phyloP scores from a whole-genome alignment of 1,284 basidiomycete genomes.

The Rhodotorula sp. region DNA sequence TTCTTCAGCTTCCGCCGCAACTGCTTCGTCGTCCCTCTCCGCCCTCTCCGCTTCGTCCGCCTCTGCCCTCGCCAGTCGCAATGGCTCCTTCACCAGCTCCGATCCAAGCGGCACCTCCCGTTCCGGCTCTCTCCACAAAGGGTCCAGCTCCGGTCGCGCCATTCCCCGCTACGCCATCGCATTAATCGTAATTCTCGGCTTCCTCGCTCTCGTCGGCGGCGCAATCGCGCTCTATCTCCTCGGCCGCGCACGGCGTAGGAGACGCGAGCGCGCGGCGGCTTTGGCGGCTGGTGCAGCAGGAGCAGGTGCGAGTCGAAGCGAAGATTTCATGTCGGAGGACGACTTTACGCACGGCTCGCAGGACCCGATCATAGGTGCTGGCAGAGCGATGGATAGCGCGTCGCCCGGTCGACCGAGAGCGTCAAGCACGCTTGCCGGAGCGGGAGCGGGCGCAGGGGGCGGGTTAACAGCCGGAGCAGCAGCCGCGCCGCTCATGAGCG shows the following conservation, averaged over 20 bases:
- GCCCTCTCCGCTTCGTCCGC: neutral
- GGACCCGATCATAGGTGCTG: conserved; percentile 29
- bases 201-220: conserved; percentile 68
- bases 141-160: conserved; percentile 45
- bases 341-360: conserved; percentile 7
- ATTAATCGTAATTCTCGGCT: conserved; percentile 74
- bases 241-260: conserved; percentile 61
- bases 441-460: conserved; percentile 54
- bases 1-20: conserved; percentile 43
- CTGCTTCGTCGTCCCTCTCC: conserved; percentile 30
- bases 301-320: conserved; percentile 19
- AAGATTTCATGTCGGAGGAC: neutral
- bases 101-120: no score
- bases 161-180: conserved; percentile 87
- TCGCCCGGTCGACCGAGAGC: conserved; percentile 4
- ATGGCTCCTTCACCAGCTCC: neutral
- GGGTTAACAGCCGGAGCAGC: conserved; percentile 62
- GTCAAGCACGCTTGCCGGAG: conserved; percentile 3
- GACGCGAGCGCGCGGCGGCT: conserved; percentile 52
- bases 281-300: conserved; percentile 56
- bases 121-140: conserved; percentile 51
- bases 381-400: conserved; percentile 28
- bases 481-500: neutral
- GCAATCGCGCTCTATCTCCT: conserved; percentile 66
- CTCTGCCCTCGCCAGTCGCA: conserved; percentile 44